Conservation (phyloP, 2,329 filamentous ascomycete species). For the Cucurbitaria berberidis region DNA sequence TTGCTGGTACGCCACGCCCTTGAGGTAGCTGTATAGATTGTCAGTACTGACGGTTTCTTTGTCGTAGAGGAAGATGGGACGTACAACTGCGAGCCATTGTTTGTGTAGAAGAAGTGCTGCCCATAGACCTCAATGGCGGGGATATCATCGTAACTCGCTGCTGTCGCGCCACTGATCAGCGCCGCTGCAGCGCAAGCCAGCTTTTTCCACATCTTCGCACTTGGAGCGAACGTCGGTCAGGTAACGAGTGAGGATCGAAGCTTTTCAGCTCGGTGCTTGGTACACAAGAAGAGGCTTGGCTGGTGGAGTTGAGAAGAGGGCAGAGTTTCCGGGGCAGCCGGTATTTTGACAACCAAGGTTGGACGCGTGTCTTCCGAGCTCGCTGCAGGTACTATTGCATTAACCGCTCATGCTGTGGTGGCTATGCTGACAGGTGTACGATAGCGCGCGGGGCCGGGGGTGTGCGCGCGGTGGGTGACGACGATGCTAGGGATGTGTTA, state of each 20-base stretch:
- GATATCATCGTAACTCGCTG: conserved; percentile 42
- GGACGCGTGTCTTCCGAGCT: conserved; percentile 4
- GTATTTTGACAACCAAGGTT: conserved; percentile 2
- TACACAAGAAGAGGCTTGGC: conserved; percentile 14
- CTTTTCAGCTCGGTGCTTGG: conserved; percentile 19
- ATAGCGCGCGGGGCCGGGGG: background rate
- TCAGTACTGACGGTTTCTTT: conserved; percentile 8
- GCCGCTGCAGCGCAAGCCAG: conserved; percentile 20
- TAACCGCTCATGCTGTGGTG: background rate
- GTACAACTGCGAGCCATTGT: conserved; percentile 74
- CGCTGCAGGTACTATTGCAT: conserved; percentile 4
- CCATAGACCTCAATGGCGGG: conserved; percentile 58
- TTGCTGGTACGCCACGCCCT: conserved; percentile 91
- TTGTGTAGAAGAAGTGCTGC: conserved; percentile 88
- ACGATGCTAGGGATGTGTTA: background rate
- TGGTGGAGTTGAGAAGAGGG: conserved; percentile 1
- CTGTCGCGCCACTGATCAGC: conserved; percentile 21
- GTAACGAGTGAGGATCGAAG: conserved; percentile 7
- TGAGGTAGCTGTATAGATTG: conserved; percentile 69
- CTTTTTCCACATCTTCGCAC: conserved; percentile 19
- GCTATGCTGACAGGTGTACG: conserved; percentile 7
- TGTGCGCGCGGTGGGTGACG: background rate
- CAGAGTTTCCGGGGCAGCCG: background rate
- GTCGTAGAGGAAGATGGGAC: background rate
- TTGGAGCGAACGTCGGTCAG: conserved; percentile 8